These are phyloP conservation scores for Vitis hybrid DNA, from an alignment of 177 flowering plant genomes.

Conservation along the genomic window DNA sequence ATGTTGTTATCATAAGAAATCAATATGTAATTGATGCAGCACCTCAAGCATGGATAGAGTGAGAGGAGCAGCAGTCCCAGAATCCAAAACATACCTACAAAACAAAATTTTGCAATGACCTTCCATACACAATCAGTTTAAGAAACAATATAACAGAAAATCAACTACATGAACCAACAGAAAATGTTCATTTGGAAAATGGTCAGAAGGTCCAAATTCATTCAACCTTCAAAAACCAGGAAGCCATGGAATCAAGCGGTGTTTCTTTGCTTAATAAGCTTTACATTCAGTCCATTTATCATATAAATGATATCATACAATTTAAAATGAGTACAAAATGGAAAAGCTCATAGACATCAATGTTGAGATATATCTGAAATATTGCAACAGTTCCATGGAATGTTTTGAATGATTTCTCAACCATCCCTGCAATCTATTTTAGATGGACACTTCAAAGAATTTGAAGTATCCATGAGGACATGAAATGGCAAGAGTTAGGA, in stretches of 20 bases:
- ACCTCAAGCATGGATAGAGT: conserved; percentile 96
- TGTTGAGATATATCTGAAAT: neutral
- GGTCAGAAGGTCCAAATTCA: neutral
- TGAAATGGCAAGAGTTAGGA: neutral
- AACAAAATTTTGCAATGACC: conserved; percentile 13
- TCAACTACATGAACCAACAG: neutral
- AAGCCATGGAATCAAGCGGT: neutral
- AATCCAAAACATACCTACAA: conserved; percentile 92
- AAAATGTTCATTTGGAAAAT: neutral
- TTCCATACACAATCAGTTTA: neutral
- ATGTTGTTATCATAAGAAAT: conserved; percentile 1
- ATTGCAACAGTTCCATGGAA: neutral
- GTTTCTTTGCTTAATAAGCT: neutral
- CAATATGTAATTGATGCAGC: conserved; percentile 25
- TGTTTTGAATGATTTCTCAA: neutral
- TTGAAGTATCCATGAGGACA: neutral
- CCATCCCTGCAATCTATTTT: neutral
- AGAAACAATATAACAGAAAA: neutral
- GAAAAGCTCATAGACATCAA: no score
- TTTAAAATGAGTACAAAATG: no score
- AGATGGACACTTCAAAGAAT: neutral
- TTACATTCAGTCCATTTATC: neutral
- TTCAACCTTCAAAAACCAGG: neutral
- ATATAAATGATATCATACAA: no score
- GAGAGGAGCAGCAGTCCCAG: conserved; percentile 91